Base-by-base conservation (phyloP, 2,329 filamentous ascomycete genomes). In the Diaporthe humulicola region DNA sequence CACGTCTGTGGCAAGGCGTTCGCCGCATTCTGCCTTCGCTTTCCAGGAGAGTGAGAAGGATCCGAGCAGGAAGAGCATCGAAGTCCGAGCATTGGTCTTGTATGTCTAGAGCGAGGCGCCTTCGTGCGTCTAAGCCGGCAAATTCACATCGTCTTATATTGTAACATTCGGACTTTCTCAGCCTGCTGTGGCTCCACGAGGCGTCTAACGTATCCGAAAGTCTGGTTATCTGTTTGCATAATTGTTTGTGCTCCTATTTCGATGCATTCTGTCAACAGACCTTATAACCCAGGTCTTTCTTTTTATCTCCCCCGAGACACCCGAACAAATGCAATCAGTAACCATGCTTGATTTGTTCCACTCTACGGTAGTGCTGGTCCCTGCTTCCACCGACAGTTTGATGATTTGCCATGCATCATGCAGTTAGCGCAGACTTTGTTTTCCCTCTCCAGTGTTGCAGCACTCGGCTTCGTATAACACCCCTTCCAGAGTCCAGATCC, bases 41-140 rank as follows among this genome's bases (percentile, higher is more conserved):
- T 75, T 79, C 42, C 67, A 76, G 2, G 75, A 60, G 14, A 72
- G 80, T 54, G 77, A 77, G 64, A 90, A 88, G 17, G 90, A 50
- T 1, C 54, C 61, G 36, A 22, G 71, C 28, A 73, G 76, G 42
- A 50, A 76, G 67, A 76, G 75, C 30, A 74, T 76, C 14, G 74
- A 78, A 64, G 76, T 76, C 19, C 70, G 74, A 25, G 74, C 69
- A 22, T 28, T 77, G 57, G 75, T 69, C 28, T 33, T 71, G 22
- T 69, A 75, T 54, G 19, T 1, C 30, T 67, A 14, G 52, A 40
- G 22, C 2, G 2, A 17, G 45, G 45, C 15, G 17, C 33, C 33
- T 4, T 36, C 33, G 33, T 9, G 33, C 33, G 9, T 36, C 9
- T 36, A 5, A 36, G 9, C 33, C 33, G 33, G 33, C n/a, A 6